These are phyloP conservation scores for Pseudocercospora ulei DNA, from an alignment of 2,329 filamentous ascomycete genomes.

Conservation along the genomic window DNA sequence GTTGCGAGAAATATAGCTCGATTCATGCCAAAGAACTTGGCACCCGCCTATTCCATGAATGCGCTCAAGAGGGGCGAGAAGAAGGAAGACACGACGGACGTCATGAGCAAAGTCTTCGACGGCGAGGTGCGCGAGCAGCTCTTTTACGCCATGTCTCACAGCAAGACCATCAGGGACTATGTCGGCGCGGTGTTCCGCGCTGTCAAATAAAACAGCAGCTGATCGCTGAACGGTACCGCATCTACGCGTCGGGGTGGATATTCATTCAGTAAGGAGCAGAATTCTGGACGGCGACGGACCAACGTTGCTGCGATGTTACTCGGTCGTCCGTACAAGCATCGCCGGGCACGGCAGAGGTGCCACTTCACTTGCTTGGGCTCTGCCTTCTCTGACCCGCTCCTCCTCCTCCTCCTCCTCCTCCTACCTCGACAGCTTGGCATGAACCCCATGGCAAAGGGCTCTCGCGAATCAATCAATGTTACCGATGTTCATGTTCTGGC, in stretches of 20 bases:
- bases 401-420: too few species aligned
- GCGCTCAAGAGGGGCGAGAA: conserved; percentile 16
- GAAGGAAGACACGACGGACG: conserved; percentile 19
- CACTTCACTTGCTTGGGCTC: too few species aligned
- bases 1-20: conserved; percentile 68
- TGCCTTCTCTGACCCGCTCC: too few species aligned
- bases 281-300: conserved; percentile 9
- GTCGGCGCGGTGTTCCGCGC: conserved; percentile 23
- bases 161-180: conserved; percentile 24
- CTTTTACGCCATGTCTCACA: conserved; percentile 25
- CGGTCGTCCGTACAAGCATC: neutral
- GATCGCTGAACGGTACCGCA: too few species aligned
- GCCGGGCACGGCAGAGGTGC: conserved; percentile 3
- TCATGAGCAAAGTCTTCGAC: conserved; percentile 22
- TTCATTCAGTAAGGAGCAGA: conserved; percentile 18
- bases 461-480: conserved; percentile 1
- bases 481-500: too few species aligned
- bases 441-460: conserved; percentile 4
- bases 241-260: neutral
- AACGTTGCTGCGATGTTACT: conserved; percentile 5
- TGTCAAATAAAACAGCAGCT: conserved; percentile 17
- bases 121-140: conserved; percentile 23
- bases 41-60: conserved; percentile 12
- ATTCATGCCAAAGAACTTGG: conserved; percentile 33
- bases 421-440: too few species aligned